Evolutionary conservation across 228 moss, liverwort and hornwort species (phyloP), one percentile per base, ranked within the genome.

Genomic region (Sphagnum magellanicum): DNA sequence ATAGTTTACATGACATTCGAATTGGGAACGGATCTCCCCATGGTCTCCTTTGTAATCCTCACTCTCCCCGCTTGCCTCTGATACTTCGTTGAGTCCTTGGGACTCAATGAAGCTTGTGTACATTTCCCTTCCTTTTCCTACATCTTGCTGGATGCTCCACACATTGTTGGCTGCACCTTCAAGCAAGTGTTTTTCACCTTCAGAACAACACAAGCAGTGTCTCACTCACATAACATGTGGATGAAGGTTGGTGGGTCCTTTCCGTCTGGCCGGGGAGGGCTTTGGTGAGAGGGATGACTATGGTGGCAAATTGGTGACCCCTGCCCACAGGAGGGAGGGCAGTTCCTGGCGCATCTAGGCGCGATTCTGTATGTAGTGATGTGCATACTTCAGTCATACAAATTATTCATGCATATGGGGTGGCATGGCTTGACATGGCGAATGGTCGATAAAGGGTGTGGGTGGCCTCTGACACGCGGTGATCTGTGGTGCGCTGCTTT

Each of bases 241-340:
- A 90, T 98, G 98, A 98, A 98, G 98, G 98, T 98, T 98, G 98
- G 90, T 98, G 98, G 98, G 98, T 88, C 93, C 87, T 91, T 93
- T 91, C 88, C 82, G 93, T 88, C 93, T 93, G 97, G 55, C 55
- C 55, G 55, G 55, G 55, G 97, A 97, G 97, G 90, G 89, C 87
- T 89, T 72, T 91, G 92, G 93, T 91, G 92, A 92, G 92, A 91
- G 98, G 98, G 55, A 55, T 55, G 55, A 90, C 85, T 87, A 84
- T 91, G 91, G 91, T 93, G 93, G 95, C 87, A 88, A 55, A 55
- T 82, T 94, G 93, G 93, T 98, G 98, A 94, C 93, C 92, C 85
- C 87, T 90, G 80, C 92, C 93, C 89, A 92, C 98, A 86, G 91
- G 94, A 91, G 93, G 87, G 89, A 83, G 82, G 94, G 94, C 92